Evolutionary conservation across 257 asterid genomes (phyloP).

Genomic region (Solanum neorickii): DNA sequence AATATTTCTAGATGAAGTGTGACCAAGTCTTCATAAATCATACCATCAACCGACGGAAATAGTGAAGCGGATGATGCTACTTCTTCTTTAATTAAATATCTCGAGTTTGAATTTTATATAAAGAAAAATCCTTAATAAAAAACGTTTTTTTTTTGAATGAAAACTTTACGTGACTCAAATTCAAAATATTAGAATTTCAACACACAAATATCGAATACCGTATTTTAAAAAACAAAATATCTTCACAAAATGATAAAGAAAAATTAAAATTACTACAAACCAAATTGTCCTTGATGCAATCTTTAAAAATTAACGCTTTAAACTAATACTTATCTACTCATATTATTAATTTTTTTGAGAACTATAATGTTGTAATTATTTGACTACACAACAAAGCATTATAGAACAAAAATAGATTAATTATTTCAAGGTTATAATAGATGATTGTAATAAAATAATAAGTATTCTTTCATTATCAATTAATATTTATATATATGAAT

Average conservation of each 20-base stretch:
- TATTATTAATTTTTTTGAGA: neutral
- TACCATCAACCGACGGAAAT: no score
- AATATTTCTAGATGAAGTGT: neutral
- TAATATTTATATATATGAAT: neutral
- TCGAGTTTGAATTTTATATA: no score
- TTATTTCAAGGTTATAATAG: neutral
- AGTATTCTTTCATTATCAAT: neutral
- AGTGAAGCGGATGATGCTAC: neutral
- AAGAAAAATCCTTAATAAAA: fast-evolving
- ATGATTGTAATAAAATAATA: neutral
- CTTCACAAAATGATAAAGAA: neutral
- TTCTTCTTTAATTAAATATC: no score
- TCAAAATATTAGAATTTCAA: fast-evolving
- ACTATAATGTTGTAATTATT: neutral
- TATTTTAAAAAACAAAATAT: no score
- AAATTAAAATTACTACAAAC: neutral
- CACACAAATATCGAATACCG: fast-evolving
- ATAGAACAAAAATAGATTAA: neutral
- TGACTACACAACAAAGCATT: neutral
- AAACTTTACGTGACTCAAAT: fast-evolving
- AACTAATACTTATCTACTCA: neutral
- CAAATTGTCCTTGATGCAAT: neutral
- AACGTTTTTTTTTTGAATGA: fast-evolving
- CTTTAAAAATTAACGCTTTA: neutral
- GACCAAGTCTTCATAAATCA: neutral